Evolutionary conservation across 2,329 filamentous ascomycete genomes (phyloP), one percentile per base, ranked within the genome.

Genomic region (Monosporascus sp.): DNA sequence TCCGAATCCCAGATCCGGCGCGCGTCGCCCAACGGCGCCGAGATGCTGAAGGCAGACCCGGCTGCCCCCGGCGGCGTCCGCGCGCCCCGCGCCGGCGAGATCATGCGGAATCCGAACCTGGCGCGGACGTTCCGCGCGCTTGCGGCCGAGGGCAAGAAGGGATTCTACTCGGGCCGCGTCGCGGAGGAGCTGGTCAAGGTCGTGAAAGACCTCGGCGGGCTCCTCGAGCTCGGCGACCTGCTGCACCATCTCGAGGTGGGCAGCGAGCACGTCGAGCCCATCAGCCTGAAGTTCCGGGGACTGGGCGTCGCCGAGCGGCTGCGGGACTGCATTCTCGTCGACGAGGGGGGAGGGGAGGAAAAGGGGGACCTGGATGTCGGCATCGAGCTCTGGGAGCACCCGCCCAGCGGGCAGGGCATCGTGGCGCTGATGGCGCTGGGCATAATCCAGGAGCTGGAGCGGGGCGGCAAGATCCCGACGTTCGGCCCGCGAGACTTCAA

Each of bases 321-420:
- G 31, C 53, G 59, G 47, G 59, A 61, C 22, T 54, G 53, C n/a
- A 52, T 65, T 8, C 51, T 72, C 50, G 72, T 75, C 8, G 69
- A 76, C 38, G 72, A 72, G 36, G 65, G 70, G 52, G 56, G 39
- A 25, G 48, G 17, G 9, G 45, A 74, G 64, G 74, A 58, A 3
- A 41, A 42, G 18, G 67, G 70, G 5, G 61, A 67, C 53, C 62
- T 68, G 24, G 74, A 77, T 49, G 70, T 75, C 14, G 84, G 84
- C 9, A 80, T 97, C 42, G 85, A 96, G 65, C 75, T 99, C 1
- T 97, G 93, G 93, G 94, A 99, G 66, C 93, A 97, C 67, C 92
- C 93, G 37, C 94, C 94, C 8, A 97, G 97, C 63, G 92, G 94
- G 0, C 94, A 97, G 71, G 94, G 94, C 2, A 92, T 97, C 58